These are phyloP conservation scores for Candida lessepsii DNA, from an alignment of 805 yeast genomes.

Conservation along the genomic window DNA sequence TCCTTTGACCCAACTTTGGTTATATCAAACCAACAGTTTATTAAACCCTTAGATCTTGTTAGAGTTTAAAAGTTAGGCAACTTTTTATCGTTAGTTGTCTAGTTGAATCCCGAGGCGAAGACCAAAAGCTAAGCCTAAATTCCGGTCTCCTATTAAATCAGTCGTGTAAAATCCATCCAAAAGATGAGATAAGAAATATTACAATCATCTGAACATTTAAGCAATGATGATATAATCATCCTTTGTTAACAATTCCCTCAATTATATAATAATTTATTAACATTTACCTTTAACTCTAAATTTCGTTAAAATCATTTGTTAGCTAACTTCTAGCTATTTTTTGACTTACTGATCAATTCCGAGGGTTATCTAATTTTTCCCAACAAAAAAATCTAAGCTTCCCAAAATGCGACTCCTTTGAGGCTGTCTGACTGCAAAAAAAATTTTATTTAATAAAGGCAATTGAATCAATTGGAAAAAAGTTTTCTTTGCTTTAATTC, in stretches of 20 bases:
- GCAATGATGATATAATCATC: not conserved
- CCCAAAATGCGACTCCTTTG: slow-evolving; percentile 4
- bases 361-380: slow-evolving; percentile 2
- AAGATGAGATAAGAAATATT: no score
- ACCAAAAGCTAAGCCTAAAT: not conserved
- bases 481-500: not conserved
- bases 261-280: no score
- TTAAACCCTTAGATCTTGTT: no score
- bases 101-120: not conserved
- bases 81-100: no score
- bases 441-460: slow-evolving; percentile 2
- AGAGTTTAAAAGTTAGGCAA: no score
- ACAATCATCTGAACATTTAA: not conserved
- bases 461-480: slow-evolving; percentile 3
- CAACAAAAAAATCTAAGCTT: slow-evolving; percentile 4
- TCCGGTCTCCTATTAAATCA: not conserved
- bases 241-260: no score
- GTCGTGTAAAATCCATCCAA: no score
- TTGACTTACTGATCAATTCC: not conserved
- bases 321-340: no score
- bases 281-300: no score
- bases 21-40: no score
- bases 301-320: not conserved
- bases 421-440: not conserved
- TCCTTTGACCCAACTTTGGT: no score